Evolutionary conservation across 2,329 filamentous ascomycete species (phyloP), one percentile per base, ranked within the genome.

Genomic region (Colletotrichum sp.): DNA sequence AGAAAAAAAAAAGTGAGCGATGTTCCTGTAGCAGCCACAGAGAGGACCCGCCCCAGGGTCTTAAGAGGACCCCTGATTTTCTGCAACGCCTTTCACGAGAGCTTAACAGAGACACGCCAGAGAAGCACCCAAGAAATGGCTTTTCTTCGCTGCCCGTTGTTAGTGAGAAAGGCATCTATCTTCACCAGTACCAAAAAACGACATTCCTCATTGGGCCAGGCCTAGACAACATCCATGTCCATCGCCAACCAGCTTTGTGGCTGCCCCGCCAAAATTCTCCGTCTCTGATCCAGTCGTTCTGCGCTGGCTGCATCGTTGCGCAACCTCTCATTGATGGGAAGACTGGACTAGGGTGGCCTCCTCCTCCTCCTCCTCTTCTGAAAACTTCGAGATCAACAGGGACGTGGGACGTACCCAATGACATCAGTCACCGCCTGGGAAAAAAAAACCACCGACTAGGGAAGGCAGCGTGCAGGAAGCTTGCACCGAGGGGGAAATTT

Each of bases 381-480:
- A 75, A 71, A 71, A 73, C 13, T 68, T 75, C 73, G 73, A 58
- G 55, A 68, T 73, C 64, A 73, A 73, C 70, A 75, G 70, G 70
- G 73, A 75, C 70, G 62, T 62, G 69, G 62, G 55, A 72, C 39
- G 43, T 61, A 68, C 32, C 73, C 55, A 67, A 75, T 75, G 73
- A 75, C 70, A 75, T 75, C 73, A 75, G 73, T 75, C 62, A 64
- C 72, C 60, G 61, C 67, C 18, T 22, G 3, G 43, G 43, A 52
- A 52, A 48, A 48, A 22, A 43, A 22, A 12, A 52, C 43, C 43
- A 9, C 27, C 27, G 18, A 61, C 27, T 61, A 22, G 58, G 58
- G 28, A 22, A 36, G 18, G 30, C 28, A 61, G 28, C 28, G 18
- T 22, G n/a, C 58, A 55, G 39, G 30, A 52, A 43, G 70, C 66